Percentiles rank a stretch among this genome's conserved stretches.
Conservation (phyloP, 192 early-diverging fungal species). For the Coemansia sp. region DNA sequence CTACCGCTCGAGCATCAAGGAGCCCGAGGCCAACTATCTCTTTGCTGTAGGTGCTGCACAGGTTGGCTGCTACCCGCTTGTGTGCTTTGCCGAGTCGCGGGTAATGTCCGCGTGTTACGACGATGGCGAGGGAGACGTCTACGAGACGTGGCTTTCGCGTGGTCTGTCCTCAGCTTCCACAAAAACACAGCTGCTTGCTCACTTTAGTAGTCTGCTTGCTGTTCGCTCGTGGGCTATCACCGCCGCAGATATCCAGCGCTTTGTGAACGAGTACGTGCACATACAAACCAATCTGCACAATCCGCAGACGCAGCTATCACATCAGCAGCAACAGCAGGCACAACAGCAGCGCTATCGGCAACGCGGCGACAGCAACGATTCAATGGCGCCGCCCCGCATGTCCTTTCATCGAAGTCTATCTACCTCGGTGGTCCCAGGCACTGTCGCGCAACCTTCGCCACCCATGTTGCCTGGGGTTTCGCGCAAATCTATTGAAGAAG, state of each 20-base stretch:
- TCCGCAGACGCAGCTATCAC: not conserved
- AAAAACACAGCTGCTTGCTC: slow-evolving; percentile 38
- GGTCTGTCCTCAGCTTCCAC: slow-evolving; percentile 22
- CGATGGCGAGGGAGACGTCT: slow-evolving; percentile 23
- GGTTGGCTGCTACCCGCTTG: slow-evolving; percentile 41
- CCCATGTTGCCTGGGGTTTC: slow-evolving; percentile 13
- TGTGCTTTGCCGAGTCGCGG: slow-evolving; percentile 30
- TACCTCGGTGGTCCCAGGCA: slow-evolving; percentile 21
- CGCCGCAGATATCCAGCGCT: slow-evolving; percentile 22
- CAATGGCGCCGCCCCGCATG: not conserved
- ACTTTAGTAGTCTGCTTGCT: slow-evolving; percentile 23
- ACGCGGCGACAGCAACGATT: slow-evolving; percentile 25
- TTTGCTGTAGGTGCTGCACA: slow-evolving; percentile 44
- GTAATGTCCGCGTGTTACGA: slow-evolving; percentile 29
- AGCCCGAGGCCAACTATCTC: slow-evolving; percentile 41
- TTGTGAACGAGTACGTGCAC: slow-evolving; percentile 36
- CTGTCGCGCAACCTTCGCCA: slow-evolving; percentile 1
- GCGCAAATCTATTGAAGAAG: slow-evolving; percentile 33
- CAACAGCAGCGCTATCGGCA: slow-evolving; percentile 12
- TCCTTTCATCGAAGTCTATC: slow-evolving; percentile 31
- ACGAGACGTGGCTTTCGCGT: slow-evolving; percentile 35
- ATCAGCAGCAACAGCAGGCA: slow-evolving; percentile 4
- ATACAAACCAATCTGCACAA: slow-evolving; percentile 12
- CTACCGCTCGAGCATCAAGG: slow-evolving; percentile 30
- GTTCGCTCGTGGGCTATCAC: slow-evolving; percentile 25